Evolutionary conservation across 2,329 filamentous ascomycete genomes (phyloP).

Genomic region (Diaporthe citrichinensis): DNA sequence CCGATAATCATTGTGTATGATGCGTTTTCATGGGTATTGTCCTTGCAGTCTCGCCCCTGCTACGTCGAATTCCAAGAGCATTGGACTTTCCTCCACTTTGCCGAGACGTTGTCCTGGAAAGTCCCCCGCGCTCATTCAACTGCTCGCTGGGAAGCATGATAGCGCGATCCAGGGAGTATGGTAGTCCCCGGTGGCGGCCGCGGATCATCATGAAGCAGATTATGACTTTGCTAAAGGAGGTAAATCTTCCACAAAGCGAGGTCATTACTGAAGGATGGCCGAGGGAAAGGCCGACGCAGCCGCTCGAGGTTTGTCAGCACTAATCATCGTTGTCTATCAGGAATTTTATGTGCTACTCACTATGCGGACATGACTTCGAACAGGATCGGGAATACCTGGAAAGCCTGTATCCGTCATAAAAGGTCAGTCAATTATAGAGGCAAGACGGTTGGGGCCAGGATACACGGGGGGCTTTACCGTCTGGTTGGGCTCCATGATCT

Average conservation of each 20-base stretch:
- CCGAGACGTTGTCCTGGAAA: conserved; percentile 6
- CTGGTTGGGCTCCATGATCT: conserved; percentile 36
- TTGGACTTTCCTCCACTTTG: background rate
- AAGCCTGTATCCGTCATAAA: background rate
- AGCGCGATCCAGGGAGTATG: conserved; percentile 6
- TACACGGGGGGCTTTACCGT: background rate
- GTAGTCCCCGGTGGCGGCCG: conserved; percentile 1
- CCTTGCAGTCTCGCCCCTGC: background rate
- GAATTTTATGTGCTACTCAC: background rate
- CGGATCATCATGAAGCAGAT: conserved; percentile 19
- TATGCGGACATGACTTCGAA: conserved; percentile 29
- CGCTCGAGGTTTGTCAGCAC: background rate
- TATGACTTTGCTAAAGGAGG: conserved; percentile 24
- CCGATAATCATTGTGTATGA: background rate
- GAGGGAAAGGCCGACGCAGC: conserved; percentile 25
- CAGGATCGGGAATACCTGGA: conserved; percentile 13
- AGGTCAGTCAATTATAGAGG: background rate
- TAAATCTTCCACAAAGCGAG: conserved; percentile 22
- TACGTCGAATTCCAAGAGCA: background rate
- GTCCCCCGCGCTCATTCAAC: conserved; percentile 13
- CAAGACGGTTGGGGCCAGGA: background rate
- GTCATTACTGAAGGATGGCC: conserved; percentile 20
- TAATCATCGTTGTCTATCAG: no score
- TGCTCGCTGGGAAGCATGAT: conserved; percentile 24
- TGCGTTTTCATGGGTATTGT: conserved; percentile 17